phyloP scores from a whole-genome alignment of 192 early-diverging fungal species.

The Jimgerdemannia flammicorona region DNA sequence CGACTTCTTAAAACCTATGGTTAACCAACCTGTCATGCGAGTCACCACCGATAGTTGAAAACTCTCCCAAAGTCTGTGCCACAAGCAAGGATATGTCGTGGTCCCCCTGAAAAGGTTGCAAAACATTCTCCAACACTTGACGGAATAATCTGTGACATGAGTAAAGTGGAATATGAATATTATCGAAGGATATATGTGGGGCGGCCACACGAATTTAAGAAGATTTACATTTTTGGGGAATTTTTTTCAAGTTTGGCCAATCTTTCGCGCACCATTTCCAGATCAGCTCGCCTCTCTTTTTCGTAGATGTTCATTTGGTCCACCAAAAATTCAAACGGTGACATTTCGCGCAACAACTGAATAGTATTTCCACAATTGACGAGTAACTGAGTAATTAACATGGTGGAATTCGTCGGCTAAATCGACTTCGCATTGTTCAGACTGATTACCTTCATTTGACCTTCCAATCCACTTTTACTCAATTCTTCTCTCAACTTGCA shows the following conservation, averaged over 20 bases:
- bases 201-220: no score
- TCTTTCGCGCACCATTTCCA: slow-evolving; percentile 33
- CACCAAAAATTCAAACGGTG: slow-evolving; percentile 37
- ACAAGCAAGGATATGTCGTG: neutral
- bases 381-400: neutral
- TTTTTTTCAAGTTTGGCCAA: neutral
- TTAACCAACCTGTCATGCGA: neutral
- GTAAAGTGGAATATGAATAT: no score
- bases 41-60: neutral
- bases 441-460: slow-evolving; percentile 32
- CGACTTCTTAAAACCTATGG: no score
- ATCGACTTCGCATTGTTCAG: slow-evolving; percentile 5
- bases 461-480: slow-evolving; percentile 44
- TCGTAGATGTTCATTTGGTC: slow-evolving; percentile 39
- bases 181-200: no score
- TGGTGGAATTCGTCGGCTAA: neutral
- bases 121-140: neutral
- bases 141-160: no score
- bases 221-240: no score
- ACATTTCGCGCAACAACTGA: neutral
- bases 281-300: slow-evolving; percentile 37
- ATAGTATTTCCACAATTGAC: neutral
- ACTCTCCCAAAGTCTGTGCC: neutral
- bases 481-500: slow-evolving; percentile 41
- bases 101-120: neutral